These are phyloP conservation scores for Cladosporium sp. DNA, from an alignment of 2,329 filamentous ascomycete genomes.

Conservation along the genomic window DNA sequence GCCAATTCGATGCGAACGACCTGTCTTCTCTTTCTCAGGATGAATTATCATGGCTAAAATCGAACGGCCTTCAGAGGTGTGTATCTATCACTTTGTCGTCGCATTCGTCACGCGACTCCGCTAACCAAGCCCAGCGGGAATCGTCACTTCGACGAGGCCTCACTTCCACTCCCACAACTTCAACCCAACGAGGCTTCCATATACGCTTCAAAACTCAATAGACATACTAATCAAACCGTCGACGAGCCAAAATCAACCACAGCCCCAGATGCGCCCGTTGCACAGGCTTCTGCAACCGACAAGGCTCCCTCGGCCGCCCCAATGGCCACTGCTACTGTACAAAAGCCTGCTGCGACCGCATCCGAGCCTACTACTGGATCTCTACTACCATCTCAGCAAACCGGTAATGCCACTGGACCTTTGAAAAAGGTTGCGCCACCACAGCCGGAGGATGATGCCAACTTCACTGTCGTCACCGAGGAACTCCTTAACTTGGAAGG, in stretches of 20 bases:
- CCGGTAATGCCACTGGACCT: neutral
- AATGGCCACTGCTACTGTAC: conserved; percentile 19
- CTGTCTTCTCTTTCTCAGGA: conserved; percentile 17
- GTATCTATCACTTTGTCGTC: conserved; percentile 1
- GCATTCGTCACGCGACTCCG: conserved; percentile 12
- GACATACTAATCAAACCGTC: conserved; percentile 25
- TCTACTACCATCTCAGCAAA: neutral
- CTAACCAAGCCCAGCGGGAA: conserved; percentile 46
- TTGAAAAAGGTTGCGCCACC: conserved; percentile 29
- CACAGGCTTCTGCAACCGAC: conserved; percentile 25
- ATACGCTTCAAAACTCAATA: conserved; percentile 33
- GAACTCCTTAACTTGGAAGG: conserved; percentile 30
- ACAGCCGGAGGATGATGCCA: conserved; percentile 33
- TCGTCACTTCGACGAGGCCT: conserved; percentile 58
- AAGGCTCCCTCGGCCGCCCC: conserved; percentile 19
- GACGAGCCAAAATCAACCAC: conserved; percentile 17
- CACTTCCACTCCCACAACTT: conserved; percentile 47
- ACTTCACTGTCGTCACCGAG: conserved; percentile 29
- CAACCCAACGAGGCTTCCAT: conserved; percentile 33
- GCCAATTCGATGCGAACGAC: conserved; percentile 20
- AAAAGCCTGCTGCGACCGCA: conserved; percentile 4
- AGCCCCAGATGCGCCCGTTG: conserved; percentile 25
- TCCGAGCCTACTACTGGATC: neutral
- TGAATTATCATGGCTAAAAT: conserved; percentile 44
- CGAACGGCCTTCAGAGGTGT: conserved; percentile 59